Evolutionary conservation across 768 basidiomycete species (phyloP).

Genomic region (Collybia nuda): DNA sequence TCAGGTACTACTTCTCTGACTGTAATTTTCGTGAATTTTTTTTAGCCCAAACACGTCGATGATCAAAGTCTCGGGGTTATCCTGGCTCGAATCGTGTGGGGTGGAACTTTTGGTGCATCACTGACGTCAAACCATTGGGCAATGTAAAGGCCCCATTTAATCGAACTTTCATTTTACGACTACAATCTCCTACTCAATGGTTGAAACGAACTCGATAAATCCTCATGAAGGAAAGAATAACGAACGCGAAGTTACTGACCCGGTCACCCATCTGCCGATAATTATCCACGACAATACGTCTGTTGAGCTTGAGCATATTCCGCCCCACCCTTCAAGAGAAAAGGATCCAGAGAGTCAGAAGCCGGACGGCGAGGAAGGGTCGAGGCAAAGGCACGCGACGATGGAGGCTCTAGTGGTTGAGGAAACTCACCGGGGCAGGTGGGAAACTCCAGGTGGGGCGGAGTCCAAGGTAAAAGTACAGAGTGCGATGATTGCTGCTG

Average conservation of each 20-base stretch:
- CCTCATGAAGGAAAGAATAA: constrained; percentile 8
- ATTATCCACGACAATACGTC: constrained; percentile 33
- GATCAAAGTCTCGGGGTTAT: too few species aligned
- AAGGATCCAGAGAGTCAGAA: constrained; percentile 17
- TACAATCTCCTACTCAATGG: too few species aligned
- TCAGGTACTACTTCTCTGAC: too few species aligned
- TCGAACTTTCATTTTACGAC: too few species aligned
- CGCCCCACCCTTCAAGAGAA: constrained; percentile 20
- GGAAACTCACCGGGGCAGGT: constrained; percentile 28
- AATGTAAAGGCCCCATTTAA: too few species aligned
- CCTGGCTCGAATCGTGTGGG: too few species aligned
- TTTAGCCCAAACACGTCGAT: too few species aligned
- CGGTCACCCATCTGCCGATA: constrained; percentile 37
- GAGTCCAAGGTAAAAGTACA: constrained; percentile 27
- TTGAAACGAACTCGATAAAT: too few species aligned
- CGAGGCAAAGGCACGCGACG: constrained; percentile 19
- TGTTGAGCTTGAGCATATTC: constrained; percentile 34
- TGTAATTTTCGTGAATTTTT: too few species aligned
- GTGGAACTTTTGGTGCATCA: too few species aligned
- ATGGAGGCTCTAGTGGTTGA: constrained; percentile 29
- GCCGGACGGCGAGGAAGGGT: constrained; percentile 14
- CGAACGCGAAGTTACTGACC: constrained; percentile 34
- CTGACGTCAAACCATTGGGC: too few species aligned
- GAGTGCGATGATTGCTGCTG: constrained; percentile 28
- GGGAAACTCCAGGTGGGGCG: constrained; percentile 31